Evolutionary conservation across 2,329 filamentous ascomycete genomes (phyloP).

Genomic region (Fusarium paranaense): DNA sequence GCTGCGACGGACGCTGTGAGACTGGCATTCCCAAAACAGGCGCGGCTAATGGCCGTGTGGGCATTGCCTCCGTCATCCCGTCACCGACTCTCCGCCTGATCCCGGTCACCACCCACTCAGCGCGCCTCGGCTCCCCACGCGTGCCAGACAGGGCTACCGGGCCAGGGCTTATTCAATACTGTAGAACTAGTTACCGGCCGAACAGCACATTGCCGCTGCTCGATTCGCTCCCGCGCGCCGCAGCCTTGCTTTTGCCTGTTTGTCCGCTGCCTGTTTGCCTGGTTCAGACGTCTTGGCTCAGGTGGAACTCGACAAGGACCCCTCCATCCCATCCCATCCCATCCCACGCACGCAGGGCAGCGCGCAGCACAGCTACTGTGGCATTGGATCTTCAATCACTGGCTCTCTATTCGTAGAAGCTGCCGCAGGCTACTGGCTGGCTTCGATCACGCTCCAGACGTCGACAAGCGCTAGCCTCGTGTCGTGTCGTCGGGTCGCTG

Average conservation of each 20-base stretch:
- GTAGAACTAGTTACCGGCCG: neutral
- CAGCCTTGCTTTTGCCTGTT: constrained; percentile 30
- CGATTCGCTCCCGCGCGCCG: constrained; percentile 15
- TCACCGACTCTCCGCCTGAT: constrained; percentile 30
- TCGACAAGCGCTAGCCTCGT: constrained; percentile 8
- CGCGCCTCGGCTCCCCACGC: constrained; percentile 33
- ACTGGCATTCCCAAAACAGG: constrained; percentile 4
- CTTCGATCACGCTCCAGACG: constrained; percentile 25
- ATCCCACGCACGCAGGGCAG: neutral
- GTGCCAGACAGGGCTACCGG: constrained; percentile 19
- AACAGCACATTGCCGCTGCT: constrained; percentile 3
- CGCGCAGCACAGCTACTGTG: neutral
- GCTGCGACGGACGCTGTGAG: neutral
- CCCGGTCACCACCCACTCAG: constrained; percentile 31
- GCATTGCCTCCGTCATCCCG: constrained; percentile 29
- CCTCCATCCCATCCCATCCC: neutral
- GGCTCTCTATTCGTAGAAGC: neutral
- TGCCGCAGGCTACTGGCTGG: neutral
- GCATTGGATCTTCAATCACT: neutral
- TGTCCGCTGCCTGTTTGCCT: neutral
- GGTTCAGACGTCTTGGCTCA: neutral
- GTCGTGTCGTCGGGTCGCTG: neutral
- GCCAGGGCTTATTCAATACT: neutral
- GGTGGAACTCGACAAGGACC: neutral
- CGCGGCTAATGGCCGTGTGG: neutral